Conservation (phyloP, 352 stramenopile genomes). For the Pythium rhizo-oryzae region DNA sequence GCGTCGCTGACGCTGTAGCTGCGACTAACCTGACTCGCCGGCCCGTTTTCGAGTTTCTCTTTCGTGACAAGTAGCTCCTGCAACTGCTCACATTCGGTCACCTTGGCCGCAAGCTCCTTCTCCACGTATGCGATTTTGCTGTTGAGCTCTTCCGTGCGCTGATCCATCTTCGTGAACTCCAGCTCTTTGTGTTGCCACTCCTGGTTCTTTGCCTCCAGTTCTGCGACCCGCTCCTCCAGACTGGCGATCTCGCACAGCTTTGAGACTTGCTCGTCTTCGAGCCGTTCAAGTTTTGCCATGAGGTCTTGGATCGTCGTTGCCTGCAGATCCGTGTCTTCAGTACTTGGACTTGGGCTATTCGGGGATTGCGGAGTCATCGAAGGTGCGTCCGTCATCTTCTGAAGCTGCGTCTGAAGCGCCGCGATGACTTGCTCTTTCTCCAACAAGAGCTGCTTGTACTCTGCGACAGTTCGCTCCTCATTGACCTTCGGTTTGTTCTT, state of each 20-base stretch:
- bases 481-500: constrained; percentile 85
- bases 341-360: not conserved
- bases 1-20: constrained; percentile 13
- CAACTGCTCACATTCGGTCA: constrained; percentile 51
- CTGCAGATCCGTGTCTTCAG: not conserved
- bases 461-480: constrained; percentile 89
- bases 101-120: constrained; percentile 51
- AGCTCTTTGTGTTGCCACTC: constrained; percentile 44
- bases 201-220: constrained; percentile 48
- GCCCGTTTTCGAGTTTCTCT: not conserved
- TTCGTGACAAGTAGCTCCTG: constrained; percentile 24
- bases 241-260: constrained; percentile 54
- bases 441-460: constrained; percentile 66
- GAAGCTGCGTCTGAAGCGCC: constrained; percentile 36
- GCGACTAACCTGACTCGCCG: not conserved
- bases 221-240: constrained; percentile 56
- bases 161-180: constrained; percentile 40
- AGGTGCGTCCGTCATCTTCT: constrained; percentile 11
- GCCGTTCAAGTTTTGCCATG: constrained; percentile 48
- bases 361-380: not conserved
- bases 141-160: constrained; percentile 51
- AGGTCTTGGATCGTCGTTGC: constrained; percentile 37
- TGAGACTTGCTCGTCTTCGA: constrained; percentile 65
- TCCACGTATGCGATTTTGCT: constrained; percentile 57
- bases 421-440: constrained; percentile 64